phyloP scores from a whole-genome alignment of 805 yeast genomes.

The Yamadazyma takamatsuzukensis region DNA sequence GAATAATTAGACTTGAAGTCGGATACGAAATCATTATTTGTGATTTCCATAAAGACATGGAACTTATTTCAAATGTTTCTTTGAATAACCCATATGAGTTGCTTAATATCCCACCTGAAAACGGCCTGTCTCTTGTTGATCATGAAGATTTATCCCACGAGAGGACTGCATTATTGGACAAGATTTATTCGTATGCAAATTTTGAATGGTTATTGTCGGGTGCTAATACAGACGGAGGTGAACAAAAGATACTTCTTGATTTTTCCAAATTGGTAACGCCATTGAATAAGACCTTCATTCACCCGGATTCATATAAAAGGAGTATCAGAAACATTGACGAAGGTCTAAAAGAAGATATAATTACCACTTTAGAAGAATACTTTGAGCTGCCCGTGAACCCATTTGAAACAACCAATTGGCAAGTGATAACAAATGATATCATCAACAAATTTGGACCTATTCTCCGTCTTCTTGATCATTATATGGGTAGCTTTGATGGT shows the following conservation, averaged over 20 bases:
- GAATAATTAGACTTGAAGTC: conserved; percentile 53
- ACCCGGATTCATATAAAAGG: conserved; percentile 46
- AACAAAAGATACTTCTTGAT: conserved; percentile 47
- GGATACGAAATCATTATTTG: conserved; percentile 63
- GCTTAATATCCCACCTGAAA: conserved; percentile 34
- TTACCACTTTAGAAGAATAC: conserved; percentile 27
- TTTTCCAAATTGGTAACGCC: conserved; percentile 52
- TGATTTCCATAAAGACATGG: conserved; percentile 49
- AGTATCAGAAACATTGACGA: conserved; percentile 24
- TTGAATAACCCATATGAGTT: conserved; percentile 32
- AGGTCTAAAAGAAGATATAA: conserved; percentile 26
- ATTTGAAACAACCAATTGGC: conserved; percentile 44
- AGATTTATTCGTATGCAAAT: conserved; percentile 13
- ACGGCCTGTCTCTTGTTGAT: conserved; percentile 1
- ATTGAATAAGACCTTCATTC: conserved; percentile 46
- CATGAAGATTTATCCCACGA: conserved; percentile 4
- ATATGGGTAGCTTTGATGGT: conserved; percentile 19
- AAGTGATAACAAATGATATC: conserved; percentile 44
- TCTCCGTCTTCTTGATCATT: conserved; percentile 37
- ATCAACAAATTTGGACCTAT: conserved; percentile 52
- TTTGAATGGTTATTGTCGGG: conserved; percentile 50
- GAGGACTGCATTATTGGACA: conserved; percentile 2
- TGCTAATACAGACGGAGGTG: conserved; percentile 44
- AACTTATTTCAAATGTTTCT: conserved; percentile 44
- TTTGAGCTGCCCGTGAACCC: conserved; percentile 34